Evolutionary conservation across 768 basidiomycete species (phyloP), one percentile per base, ranked within the genome.

Genomic region (Terana coerulea): DNA sequence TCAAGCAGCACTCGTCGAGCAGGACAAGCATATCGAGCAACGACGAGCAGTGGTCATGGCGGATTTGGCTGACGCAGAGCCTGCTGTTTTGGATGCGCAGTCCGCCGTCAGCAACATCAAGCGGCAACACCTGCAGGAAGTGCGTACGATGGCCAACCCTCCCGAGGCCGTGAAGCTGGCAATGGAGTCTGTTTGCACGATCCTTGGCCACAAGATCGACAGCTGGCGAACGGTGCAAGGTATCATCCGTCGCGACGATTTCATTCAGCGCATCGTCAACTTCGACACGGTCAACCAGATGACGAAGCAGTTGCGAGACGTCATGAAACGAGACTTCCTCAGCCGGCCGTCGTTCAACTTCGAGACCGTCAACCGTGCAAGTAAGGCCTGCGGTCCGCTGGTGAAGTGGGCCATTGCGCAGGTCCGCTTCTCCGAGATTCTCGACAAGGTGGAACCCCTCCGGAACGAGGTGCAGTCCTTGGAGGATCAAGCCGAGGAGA

Each of bases 391-490:
- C 64, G 97, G 97, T 24, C 97, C 97, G 9, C 83, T 99, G 43
- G 95, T 95, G 57, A 97, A 98, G 70, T 98, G 97, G 97, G 95
- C 84, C 9, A 79, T 98, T 51, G 97, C 97, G 1, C 97, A 99
- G 73, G 93, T 98, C 43, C 83, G 83, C 26, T 99, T 92, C 75
- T 98, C 97, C 10, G 93, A 95, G 68, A 99, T 99, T 61, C 73
- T 99, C 35, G 95, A 99, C 74, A 91, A 86, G 69, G 93, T 98
- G 15, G 97, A 97, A 58, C 97, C 97, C 10, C 76, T 98, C 15
- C 90, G 95, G 10, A 88, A 95, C 61, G 95, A 99, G 64, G 95
- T 99, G 2, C 87, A 89, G 62, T 91, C 89, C 12, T 78, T 98
- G 39, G 94, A 98, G 70, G 79, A 76, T 30, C 93, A 97, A 68